Evolutionary conservation across 2,329 filamentous ascomycete species (phyloP).

Genomic region (Penicillium capsulatum): DNA sequence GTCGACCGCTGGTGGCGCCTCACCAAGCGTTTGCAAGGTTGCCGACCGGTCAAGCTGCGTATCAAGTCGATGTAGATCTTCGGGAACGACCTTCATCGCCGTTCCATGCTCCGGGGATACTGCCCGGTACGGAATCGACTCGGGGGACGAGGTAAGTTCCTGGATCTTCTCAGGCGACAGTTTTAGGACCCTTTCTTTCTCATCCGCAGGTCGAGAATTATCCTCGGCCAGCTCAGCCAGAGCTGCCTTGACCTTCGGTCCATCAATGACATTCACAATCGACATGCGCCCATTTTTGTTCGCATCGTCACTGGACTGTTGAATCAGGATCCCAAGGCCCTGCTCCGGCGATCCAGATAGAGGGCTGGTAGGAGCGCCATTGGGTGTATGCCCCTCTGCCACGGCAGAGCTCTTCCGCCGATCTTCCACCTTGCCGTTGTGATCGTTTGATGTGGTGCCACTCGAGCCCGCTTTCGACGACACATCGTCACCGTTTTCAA

Average conservation of each 20-base stretch:
- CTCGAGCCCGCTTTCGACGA: too few relatives aligned
- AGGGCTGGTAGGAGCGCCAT: slow-evolving; percentile 3
- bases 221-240: slow-evolving; percentile 25
- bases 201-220: slow-evolving; percentile 22
- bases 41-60: slow-evolving; percentile 6
- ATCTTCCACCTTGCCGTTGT: not conserved
- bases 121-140: slow-evolving; percentile 51
- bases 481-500: not conserved
- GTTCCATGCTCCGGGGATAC: slow-evolving; percentile 25
- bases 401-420: not conserved
- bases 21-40: slow-evolving; percentile 24
- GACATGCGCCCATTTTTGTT: slow-evolving; percentile 20
- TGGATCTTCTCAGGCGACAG: slow-evolving; percentile 53
- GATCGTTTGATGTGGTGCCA: too few relatives aligned
- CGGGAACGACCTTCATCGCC: slow-evolving; percentile 22
- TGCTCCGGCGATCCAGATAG: slow-evolving; percentile 8
- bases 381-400: not conserved
- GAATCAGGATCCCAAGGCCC: slow-evolving; percentile 20
- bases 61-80: slow-evolving; percentile 13
- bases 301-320: slow-evolving; percentile 9
- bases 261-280: slow-evolving; percentile 30
- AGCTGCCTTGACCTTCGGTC: slow-evolving; percentile 21
- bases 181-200: slow-evolving; percentile 46
- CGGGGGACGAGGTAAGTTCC: slow-evolving; percentile 52
- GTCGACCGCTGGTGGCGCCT: slow-evolving; percentile 22